These are phyloP conservation scores for Cyamopsis tetragonoloba DNA, from an alignment of 306 rosid species.

Conservation along the genomic window DNA sequence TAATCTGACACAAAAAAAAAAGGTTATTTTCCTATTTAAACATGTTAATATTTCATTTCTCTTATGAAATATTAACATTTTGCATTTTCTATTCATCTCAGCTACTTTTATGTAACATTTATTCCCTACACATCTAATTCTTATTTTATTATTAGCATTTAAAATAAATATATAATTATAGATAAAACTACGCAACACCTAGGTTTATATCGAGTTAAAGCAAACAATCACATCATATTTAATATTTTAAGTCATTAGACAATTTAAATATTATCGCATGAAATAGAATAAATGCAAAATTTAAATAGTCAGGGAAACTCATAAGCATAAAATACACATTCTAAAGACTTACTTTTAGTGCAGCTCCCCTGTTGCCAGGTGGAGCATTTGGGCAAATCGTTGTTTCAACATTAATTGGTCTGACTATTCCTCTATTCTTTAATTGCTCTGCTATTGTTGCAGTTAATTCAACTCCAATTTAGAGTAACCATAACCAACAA, in stretches of 20 bases:
- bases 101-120: too few relatives aligned
- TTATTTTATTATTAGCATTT: too few relatives aligned
- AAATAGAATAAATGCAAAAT: slow-evolving; percentile 1
- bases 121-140: too few relatives aligned
- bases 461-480: slow-evolving; percentile 94
- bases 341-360: slow-evolving; percentile 63
- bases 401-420: slow-evolving; percentile 70
- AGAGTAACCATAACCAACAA: slow-evolving; percentile 96
- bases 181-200: too few relatives aligned
- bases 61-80: too few relatives aligned
- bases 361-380: slow-evolving; percentile 83
- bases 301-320: not conserved
- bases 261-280: not conserved
- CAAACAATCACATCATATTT: not conserved
- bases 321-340: slow-evolving; percentile 7
- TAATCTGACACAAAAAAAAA: too few relatives aligned
- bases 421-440: slow-evolving; percentile 70
- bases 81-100: too few relatives aligned
- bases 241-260: not conserved
- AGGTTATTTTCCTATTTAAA: too few relatives aligned
- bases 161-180: too few relatives aligned
- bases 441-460: slow-evolving; percentile 90
- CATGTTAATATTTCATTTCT: too few relatives aligned
- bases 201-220: too few relatives aligned
- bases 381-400: slow-evolving; percentile 78